Evolutionary conservation across 2,329 filamentous ascomycete species (phyloP), one percentile per base, ranked within the genome.

Genomic region (Aureobasidium musti): DNA sequence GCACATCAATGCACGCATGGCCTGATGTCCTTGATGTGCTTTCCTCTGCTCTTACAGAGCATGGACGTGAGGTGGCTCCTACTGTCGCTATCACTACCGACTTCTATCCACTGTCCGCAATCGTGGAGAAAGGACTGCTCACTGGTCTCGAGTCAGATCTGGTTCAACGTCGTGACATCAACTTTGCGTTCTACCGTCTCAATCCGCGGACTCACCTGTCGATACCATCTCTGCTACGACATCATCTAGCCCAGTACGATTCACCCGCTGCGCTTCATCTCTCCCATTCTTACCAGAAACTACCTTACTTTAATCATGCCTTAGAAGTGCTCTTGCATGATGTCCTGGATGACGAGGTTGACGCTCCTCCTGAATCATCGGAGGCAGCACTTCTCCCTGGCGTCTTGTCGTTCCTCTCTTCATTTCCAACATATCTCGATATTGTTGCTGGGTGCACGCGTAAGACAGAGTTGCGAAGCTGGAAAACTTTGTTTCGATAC

Each of bases 361-460:
- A 98, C 73, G 85, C 77, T n/a, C 77, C 78, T 66, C 79, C 79
- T 5, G 68, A 69, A 1, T 75, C 78, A 7, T 76, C 79, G 14
- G 80, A 81, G 71, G 79, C 80, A 57, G 82, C 82, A 19, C 76
- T 84, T 5, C 73, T 85, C 14, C 82, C 83, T 11, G 80, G 78
- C 45, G 80, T 84, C 2, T 74, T 85, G n/a, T 82, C 81, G 0
- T 85, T 85, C 70, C 75, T 85, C 21, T 82, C 81, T 8, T 81
- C 79, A 1, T 84, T 84, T 72, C 89, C 88, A 66, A 87, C 92
- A 67, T 99, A 97, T 74, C 87, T 98, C 19, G 94, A 98, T 73
- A 95, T 98, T 67, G 89, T 99, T 28, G 90, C 99, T 23, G 95
- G 96, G 78, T 99, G 95, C 79, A 97, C 95, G 1, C 89, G 95